Evolutionary conservation across 805 yeast species (phyloP).

Genomic region (Candida tammaniensis): DNA sequence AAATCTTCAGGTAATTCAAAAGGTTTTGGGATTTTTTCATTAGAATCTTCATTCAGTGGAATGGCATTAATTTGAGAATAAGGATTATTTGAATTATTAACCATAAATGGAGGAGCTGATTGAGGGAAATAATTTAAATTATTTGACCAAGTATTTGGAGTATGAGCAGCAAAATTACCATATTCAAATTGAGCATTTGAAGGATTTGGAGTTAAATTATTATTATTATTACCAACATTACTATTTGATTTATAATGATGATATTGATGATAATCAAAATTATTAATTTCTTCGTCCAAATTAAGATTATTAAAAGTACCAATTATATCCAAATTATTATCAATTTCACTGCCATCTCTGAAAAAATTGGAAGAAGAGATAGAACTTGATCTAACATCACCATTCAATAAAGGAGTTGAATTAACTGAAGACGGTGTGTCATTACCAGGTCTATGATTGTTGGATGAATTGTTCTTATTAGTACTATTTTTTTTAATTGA

Average conservation of each 20-base stretch:
- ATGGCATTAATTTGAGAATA: too few relatives aligned
- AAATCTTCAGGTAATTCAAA: constrained; percentile 19
- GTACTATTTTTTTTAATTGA: too few relatives aligned
- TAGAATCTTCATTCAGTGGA: constrained; percentile 1
- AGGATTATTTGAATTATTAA: constrained; percentile 3
- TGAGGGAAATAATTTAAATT: constrained; percentile 23
- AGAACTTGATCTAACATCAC: constrained; percentile 7
- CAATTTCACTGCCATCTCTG: too few relatives aligned
- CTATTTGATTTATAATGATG: neutral
- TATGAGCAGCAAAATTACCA: constrained; percentile 6
- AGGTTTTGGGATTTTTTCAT: constrained; percentile 12
- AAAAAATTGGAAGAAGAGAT: constrained; percentile 19
- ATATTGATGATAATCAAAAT: constrained; percentile 1
- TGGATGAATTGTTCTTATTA: too few relatives aligned
- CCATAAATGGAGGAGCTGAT: constrained; percentile 34
- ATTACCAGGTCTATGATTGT: too few relatives aligned
- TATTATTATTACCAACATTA: neutral
- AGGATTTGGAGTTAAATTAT: constrained; percentile 18
- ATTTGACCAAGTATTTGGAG: constrained; percentile 30
- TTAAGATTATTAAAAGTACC: constrained; percentile 47
- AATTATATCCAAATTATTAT: constrained; percentile 39
- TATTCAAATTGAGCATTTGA: constrained; percentile 8
- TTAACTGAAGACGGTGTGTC: too few relatives aligned
- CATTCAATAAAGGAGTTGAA: constrained; percentile 9
- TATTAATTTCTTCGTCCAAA: constrained; percentile 29